Evolutionary conservation across 352 stramenopile species (phyloP), one percentile per base, ranked within the genome.

Genomic region (Globisporangium acanthophoron): DNA sequence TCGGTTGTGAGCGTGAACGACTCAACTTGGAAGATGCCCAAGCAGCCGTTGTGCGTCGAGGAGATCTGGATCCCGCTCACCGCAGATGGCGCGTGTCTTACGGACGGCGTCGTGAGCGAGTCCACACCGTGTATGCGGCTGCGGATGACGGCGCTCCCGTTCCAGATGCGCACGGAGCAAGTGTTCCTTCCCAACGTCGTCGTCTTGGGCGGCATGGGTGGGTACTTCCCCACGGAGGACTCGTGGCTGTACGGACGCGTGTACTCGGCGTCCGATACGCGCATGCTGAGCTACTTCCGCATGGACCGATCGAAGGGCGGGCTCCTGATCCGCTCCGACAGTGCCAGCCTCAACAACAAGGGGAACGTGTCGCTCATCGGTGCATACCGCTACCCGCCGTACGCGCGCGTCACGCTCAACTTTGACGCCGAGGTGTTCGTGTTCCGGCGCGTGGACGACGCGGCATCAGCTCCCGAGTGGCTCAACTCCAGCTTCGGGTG

Each of bases 211-310:
- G 81, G 82, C 41, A 92, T 94, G 80, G 85, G 71, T 21, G 80
- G 79, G 11, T 90, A 88, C 52, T 92, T 79, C 45, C 69, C 76
- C 0, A 65, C 78, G 37, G 68, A 80, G 27, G 61, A 78, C 20
- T 86, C 77, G 11, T 88, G 66, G 65, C 57, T 86, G 0, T 94
- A 92, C 31, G 82, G 80, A 12, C 65, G 79, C 21, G 78, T 90
- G 15, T 92, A 82, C 54, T 87, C 82, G 3, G 66, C 70, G 21
- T 90, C 81, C 0, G 71, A 85, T 39, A 81, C 78, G n/a, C 67
- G 70, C 33, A 65, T 94, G 66, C 58, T 84, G 31, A 88, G 73
- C 48, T 94, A 94, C 65, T 92, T 82, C n/a, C 77, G 78, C 52
- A 94, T 92, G 80, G 65, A 78, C 12, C 64, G 72, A 6, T 88